Conservation (phyloP, 2,329 filamentous ascomycete species). For the Orbilia ellipsospora region DNA sequence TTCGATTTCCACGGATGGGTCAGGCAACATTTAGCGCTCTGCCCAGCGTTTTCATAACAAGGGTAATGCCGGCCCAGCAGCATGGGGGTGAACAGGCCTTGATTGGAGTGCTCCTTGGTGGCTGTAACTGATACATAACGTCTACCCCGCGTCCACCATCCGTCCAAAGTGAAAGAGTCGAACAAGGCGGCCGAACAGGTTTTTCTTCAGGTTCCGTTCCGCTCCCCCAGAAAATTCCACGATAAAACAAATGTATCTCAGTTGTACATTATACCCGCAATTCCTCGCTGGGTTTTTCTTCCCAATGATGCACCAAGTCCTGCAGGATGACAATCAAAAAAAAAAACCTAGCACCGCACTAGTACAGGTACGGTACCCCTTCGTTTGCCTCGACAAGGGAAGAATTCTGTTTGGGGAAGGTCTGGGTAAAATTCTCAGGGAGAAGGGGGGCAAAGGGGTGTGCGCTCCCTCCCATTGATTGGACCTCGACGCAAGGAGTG, state of each 20-base stretch:
- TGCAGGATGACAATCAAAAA: conserved; percentile 54
- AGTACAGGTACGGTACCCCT: conserved; percentile 46
- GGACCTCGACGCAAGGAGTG: conserved; percentile 22
- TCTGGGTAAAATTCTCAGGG: conserved; percentile 48
- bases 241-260: conserved; percentile 41
- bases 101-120: conserved; percentile 14
- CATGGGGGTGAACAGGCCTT: conserved; percentile 31
- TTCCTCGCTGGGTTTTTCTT: conserved; percentile 28
- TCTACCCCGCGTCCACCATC: conserved; percentile 45
- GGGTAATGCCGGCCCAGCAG: conserved; percentile 36
- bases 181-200: conserved; percentile 12
- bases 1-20: conserved; percentile 42
- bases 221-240: conserved; percentile 20
- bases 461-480: conserved; percentile 27
- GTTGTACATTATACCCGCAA: conserved; percentile 52
- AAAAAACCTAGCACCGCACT: conserved; percentile 16
- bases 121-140: conserved; percentile 52
- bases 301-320: conserved; percentile 50
- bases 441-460: conserved; percentile 45
- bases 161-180: not conserved
- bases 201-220: conserved; percentile 5
- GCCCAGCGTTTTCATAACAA: conserved; percentile 26
- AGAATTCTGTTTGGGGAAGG: conserved; percentile 55
- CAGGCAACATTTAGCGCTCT: conserved; percentile 55
- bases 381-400: conserved; percentile 47